Percentiles rank a stretch among this genome's conserved stretches.
phyloP scores from a whole-genome alignment of 768 basidiomycete genomes.

The Calocybe cyanea region DNA sequence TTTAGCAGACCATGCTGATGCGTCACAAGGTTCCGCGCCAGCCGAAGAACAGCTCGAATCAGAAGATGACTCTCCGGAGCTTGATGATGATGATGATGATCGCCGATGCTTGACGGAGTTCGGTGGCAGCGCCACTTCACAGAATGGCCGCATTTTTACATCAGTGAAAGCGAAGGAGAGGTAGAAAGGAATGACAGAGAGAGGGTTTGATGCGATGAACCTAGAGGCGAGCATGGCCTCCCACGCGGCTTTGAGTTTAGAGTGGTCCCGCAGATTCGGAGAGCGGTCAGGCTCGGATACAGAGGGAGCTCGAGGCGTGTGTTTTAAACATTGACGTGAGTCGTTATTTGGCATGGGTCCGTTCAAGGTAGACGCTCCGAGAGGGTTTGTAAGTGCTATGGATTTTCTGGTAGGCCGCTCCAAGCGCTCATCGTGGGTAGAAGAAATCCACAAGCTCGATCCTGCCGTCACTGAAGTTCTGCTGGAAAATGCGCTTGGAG shows the following conservation, averaged over 20 bases:
- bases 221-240: constrained; percentile 58
- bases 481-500: constrained; percentile 16
- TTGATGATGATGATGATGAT: neutral
- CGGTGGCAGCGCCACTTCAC: constrained; percentile 53
- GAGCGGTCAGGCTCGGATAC: constrained; percentile 12
- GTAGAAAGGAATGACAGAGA: constrained; percentile 65
- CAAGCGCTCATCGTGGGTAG: constrained; percentile 12
- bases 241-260: constrained; percentile 60
- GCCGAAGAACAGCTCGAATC: neutral
- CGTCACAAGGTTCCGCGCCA: neutral
- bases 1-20: constrained; percentile 1
- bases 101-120: constrained; percentile 28
- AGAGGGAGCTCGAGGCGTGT: constrained; percentile 9
- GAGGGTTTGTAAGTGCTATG: constrained; percentile 1
- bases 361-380: constrained; percentile 4
- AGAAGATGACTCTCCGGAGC: neutral
- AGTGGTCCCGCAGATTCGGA: constrained; percentile 56
- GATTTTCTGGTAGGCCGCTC: constrained; percentile 9
- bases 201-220: constrained; percentile 50
- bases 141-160: constrained; percentile 43
- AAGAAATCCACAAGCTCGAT: constrained; percentile 16
- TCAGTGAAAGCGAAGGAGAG: constrained; percentile 52
- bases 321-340: constrained; percentile 1
- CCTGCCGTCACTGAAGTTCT: constrained; percentile 21
- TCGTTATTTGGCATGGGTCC: constrained; percentile 2